Evolutionary conservation across 148 eudicot genomes (phyloP), one percentile per base, ranked within the genome.

Genomic region (Camellia japonica): DNA sequence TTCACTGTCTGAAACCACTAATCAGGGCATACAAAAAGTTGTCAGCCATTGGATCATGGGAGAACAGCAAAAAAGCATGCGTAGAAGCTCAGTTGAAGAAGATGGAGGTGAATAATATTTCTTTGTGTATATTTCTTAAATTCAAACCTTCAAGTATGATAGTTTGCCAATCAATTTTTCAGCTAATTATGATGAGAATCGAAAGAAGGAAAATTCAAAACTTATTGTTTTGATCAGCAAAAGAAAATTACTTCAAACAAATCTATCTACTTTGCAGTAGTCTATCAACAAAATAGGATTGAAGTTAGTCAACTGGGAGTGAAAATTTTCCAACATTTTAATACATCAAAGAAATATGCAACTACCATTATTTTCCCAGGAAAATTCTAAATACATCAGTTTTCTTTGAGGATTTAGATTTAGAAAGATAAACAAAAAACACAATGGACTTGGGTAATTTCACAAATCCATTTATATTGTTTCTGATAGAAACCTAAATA

Each of bases 1-100:
- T 8, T 4, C 2, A 30, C 38, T 30, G 38, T 30, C 38, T 30
- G 60, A 42, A 76, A 66, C 69, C 43, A 56, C 13, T 41, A 42
- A 20, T 82, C 90, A 92, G 97, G 86, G 94, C 97, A 30, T 84
- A 82, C 67, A 92, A 88, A 71, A 92, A 89, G 77, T 47, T 89
- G 41, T 88, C 87, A 73, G 83, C 82, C 7, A 43, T 89, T 77
- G 86, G 62, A 44, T 82, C 94, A 30, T 90, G 97, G 97, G 97
- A 90, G 86, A 89, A 79, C 81, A 84, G 79, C 77, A 88, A 85
- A 88, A 89, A 85, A 76, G 97, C 93, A 46, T 8, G 78, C 13
- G 47, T 92, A 7, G 97, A 88, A 75, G 92, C 92, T 59, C 66
- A 86, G 72, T 84, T 92, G 56, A 89, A 81, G 86, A 77, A 85